phyloP scores from a whole-genome alignment of 2,329 filamentous ascomycete genomes.

The Neophaeococcomyces aloes region DNA sequence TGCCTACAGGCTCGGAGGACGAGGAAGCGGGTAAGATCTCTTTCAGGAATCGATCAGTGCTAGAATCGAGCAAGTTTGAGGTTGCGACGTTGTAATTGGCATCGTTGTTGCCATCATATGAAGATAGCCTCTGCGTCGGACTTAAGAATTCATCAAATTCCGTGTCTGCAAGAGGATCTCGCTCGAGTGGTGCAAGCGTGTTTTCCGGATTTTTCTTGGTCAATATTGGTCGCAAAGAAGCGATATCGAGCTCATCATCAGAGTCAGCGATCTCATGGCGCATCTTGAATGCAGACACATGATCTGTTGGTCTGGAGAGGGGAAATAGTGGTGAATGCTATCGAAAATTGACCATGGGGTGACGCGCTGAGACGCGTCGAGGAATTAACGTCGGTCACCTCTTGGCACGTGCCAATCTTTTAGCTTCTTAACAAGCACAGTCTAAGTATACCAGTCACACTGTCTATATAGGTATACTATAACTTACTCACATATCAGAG shows the following conservation, averaged over 20 bases:
- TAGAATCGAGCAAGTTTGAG: neutral
- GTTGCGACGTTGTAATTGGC: neutral
- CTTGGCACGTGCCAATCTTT: too few species aligned
- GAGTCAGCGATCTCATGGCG: constrained; percentile 20
- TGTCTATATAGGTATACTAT: too few species aligned
- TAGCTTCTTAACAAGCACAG: too few species aligned
- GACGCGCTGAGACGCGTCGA: too few species aligned
- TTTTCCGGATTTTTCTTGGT: constrained; percentile 1
- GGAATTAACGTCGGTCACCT: too few species aligned
- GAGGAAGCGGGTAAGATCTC: neutral
- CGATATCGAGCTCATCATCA: constrained; percentile 18
- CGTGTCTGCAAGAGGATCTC: constrained; percentile 9
- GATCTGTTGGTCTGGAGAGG: neutral
- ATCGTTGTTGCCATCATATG: constrained; percentile 4
- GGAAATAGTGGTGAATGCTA: too few species aligned
- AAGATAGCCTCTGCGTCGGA: constrained; percentile 16
- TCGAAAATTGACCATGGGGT: too few species aligned
- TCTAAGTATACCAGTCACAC: too few species aligned
- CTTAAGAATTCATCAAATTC: constrained; percentile 18
- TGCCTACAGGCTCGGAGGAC: neutral
- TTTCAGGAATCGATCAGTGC: constrained; percentile 9
- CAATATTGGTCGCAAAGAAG: constrained; percentile 5
- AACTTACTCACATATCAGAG: too few species aligned
- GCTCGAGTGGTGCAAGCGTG: neutral
- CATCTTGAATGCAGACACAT: constrained; percentile 10